Evolutionary conservation across 345 rosid species (phyloP).

Genomic region (Eucalyptus cloeziana): DNA sequence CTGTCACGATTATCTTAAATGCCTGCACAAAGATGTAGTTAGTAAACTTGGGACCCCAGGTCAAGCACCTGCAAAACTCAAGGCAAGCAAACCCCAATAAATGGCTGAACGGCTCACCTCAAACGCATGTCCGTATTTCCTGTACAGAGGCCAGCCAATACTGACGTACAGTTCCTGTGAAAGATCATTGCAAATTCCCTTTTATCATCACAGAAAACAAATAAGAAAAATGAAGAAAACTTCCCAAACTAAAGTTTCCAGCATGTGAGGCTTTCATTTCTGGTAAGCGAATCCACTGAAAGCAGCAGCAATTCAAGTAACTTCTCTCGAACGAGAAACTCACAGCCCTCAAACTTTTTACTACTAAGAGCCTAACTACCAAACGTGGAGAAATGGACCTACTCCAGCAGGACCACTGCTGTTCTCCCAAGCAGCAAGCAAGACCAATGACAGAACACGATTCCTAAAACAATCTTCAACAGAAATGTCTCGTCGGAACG

Average conservation of each 20-base stretch:
- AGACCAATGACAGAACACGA: neutral
- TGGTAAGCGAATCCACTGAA: neutral
- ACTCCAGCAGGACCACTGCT: neutral
- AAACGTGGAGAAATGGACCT: neutral
- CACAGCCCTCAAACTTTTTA: neutral
- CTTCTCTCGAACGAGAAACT: neutral
- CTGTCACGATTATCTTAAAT: slow-evolving; percentile 80
- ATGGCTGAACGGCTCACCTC: slow-evolving; percentile 38
- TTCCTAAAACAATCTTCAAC: neutral
- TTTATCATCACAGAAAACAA: neutral
- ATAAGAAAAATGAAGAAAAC: neutral
- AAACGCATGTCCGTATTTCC: slow-evolving; percentile 91
- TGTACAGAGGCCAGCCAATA: slow-evolving; percentile 93
- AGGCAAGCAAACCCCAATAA: neutral
- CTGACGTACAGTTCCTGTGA: slow-evolving; percentile 71
- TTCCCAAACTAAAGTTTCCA: neutral
- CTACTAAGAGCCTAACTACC: neutral
- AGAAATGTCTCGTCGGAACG: neutral
- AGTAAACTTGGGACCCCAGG: neutral
- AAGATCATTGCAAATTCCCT: neutral
- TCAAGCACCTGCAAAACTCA: neutral
- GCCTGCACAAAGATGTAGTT: slow-evolving; percentile 40
- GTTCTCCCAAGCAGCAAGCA: neutral
- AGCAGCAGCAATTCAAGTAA: neutral
- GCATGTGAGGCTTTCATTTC: neutral